Base-by-base conservation (phyloP, 164 flowering plant genomes). In the Santalum album region DNA sequence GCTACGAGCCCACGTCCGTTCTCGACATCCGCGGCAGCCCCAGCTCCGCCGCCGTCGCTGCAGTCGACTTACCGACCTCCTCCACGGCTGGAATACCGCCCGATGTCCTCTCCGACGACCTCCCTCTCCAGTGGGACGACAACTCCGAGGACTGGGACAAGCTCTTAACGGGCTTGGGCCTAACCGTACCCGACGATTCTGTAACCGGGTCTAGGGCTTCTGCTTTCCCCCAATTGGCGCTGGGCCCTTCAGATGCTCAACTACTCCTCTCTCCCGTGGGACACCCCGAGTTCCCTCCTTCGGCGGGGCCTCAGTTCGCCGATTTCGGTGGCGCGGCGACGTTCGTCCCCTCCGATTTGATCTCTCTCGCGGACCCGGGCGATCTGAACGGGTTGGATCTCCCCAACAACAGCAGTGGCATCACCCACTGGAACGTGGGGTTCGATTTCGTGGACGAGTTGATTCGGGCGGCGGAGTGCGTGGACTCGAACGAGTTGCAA, bases 1-100 rank as follows among this genome's bases (percentile, higher is more conserved):
- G 70, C 59, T 78, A 83, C 80, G 96, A 89, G 51, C 95, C 96
- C 49, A 89, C 87, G 21, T 86, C 96, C 6, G 96, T 86, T 20
- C 87, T 89, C 7, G 91, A 89, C 46, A 75, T 84, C 49, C 80
- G 83, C 12, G 68, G 83, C 7, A 83, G 88, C 56, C 82, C 90
- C 1, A 80, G 87, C 60, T 87, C 95, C 17, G 17, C 42, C 42
- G 42, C 42, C 0, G n/a, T 54, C 17, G 17, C 42, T 16, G 42
- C 42, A 0, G n/a, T 54, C 26, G 64, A 51, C 2, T 25, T 61
- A 25, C 39, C 66, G 2, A 45, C 40, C 1, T 15, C 36, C 16
- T 38, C 42, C 14, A 15, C 42, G 0, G 42, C 42, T 16, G 42
- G 42, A 38, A 38, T 38, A 38, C 42, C 70, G 4, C 27, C 66